phyloP scores from a whole-genome alignment of 495 filamentous ascomycete genomes.

The Xylaria acuta region DNA sequence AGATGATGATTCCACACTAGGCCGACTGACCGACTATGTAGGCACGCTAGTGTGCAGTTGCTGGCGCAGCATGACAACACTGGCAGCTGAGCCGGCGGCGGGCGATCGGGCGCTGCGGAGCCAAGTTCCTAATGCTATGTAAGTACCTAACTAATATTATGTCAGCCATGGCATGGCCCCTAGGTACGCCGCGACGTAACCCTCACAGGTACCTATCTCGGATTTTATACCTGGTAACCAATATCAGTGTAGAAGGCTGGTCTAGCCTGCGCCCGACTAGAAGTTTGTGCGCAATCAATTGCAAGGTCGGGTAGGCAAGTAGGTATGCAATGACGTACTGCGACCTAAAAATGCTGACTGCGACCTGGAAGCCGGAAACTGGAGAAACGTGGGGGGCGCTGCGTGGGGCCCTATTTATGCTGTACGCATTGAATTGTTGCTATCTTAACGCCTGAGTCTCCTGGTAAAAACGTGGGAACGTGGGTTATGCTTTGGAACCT shows the following conservation, averaged over 20 bases:
- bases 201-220: background rate
- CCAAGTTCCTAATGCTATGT: background rate
- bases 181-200: background rate
- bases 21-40: background rate
- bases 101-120: background rate
- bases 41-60: background rate
- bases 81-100: background rate
- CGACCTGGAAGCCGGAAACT: slow-evolving; percentile 11
- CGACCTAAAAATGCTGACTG: slow-evolving; percentile 2
- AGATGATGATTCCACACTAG: background rate
- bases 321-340: slow-evolving; percentile 1
- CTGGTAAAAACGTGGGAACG: slow-evolving; percentile 1
- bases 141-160: background rate
- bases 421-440: background rate
- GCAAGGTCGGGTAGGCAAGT: background rate
- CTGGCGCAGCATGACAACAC: slow-evolving; percentile 8
- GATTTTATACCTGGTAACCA: background rate
- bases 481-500: background rate
- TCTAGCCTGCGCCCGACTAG: no score
- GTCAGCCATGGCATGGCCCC: background rate
- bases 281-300: background rate
- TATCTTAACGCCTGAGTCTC: background rate
- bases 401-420: slow-evolving; percentile 8
- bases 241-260: background rate
- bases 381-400: background rate